These are phyloP conservation scores for Pleurotus citrinopileatus DNA, from an alignment of 768 basidiomycete genomes.

Conservation along the genomic window DNA sequence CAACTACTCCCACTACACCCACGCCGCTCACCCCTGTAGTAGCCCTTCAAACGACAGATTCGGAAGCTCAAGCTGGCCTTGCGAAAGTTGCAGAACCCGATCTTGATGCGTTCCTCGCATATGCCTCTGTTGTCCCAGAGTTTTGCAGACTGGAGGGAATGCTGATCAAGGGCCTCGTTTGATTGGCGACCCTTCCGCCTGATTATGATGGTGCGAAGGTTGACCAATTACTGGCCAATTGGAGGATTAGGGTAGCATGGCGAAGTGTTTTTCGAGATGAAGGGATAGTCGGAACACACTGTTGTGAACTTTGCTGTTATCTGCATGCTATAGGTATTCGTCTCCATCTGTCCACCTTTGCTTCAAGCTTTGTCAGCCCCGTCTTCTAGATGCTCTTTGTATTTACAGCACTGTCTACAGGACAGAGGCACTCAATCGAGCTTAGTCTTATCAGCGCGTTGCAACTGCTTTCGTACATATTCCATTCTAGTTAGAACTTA, in stretches of 20 bases:
- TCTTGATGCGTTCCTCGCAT: constrained; percentile 80
- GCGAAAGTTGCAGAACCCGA: constrained; percentile 85
- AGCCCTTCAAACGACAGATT: constrained; percentile 68
- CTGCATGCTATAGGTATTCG: neutral
- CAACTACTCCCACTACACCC: constrained; percentile 45
- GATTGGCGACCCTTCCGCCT: constrained; percentile 13
- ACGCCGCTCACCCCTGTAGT: constrained; percentile 67
- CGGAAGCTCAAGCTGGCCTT: constrained; percentile 72
- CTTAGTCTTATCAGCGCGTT: too few species aligned
- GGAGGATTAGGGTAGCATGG: neutral
- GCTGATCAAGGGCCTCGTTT: constrained; percentile 63
- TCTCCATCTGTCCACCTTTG: neutral
- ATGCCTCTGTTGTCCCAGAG: constrained; percentile 83
- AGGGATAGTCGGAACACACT: neutral
- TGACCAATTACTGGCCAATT: neutral
- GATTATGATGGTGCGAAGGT: too few species aligned
- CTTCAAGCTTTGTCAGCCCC: neutral
- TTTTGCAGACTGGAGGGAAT: constrained; percentile 78
- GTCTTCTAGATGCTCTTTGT: neutral
- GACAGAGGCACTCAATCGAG: too few species aligned
- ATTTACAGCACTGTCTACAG: neutral
- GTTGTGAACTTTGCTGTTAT: constrained; percentile 1
- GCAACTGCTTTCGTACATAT: too few species aligned
- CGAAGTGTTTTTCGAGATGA: neutral
- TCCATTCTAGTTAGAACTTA: too few species aligned